Evolutionary conservation across 1,284 basidiomycete genomes (phyloP).

Genomic region (Cutaneotrichosporon cutaneum): DNA sequence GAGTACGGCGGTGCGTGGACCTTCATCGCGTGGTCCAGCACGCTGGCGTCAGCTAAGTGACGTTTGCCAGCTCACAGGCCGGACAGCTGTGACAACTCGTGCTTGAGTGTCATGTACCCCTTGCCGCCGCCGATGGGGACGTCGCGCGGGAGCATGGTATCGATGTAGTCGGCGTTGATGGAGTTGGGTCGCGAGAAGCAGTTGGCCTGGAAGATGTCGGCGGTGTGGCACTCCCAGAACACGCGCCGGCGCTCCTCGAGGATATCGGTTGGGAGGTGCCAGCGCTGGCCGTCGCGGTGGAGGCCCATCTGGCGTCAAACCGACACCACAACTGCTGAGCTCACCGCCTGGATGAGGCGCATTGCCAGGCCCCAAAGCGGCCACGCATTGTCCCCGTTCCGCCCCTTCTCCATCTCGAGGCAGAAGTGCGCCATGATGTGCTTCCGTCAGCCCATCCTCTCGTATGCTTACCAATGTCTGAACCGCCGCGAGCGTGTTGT

Average conservation of each 20-base stretch:
- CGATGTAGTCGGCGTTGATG: constrained; percentile 24
- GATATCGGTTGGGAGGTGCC: constrained; percentile 35
- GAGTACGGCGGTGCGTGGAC: constrained; percentile 18
- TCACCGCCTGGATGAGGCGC: constrained; percentile 39
- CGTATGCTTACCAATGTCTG: constrained; percentile 32
- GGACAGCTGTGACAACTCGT: constrained; percentile 23
- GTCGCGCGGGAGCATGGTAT: constrained; percentile 22
- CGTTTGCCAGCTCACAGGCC: constrained; percentile 6
- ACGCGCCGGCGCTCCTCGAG: constrained; percentile 39
- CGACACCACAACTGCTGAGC: neutral
- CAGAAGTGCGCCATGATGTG: constrained; percentile 33
- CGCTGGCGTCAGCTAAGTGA: constrained; percentile 6
- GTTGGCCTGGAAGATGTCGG: constrained; percentile 37
- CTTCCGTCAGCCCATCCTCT: constrained; percentile 12
- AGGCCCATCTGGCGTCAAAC: constrained; percentile 38
- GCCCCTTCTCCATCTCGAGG: constrained; percentile 37
- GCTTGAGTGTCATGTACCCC: constrained; percentile 31
- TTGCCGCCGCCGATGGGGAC: neutral
- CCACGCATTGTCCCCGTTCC: constrained; percentile 44
- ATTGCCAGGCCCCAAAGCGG: constrained; percentile 44
- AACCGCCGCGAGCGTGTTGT: constrained; percentile 37
- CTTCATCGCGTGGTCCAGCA: constrained; percentile 22
- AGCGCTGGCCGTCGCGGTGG: constrained; percentile 41
- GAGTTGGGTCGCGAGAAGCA: constrained; percentile 36
- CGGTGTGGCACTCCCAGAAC: constrained; percentile 39